phyloP scores from a whole-genome alignment of 257 asterid species.

The Verbascum thapsus region DNA sequence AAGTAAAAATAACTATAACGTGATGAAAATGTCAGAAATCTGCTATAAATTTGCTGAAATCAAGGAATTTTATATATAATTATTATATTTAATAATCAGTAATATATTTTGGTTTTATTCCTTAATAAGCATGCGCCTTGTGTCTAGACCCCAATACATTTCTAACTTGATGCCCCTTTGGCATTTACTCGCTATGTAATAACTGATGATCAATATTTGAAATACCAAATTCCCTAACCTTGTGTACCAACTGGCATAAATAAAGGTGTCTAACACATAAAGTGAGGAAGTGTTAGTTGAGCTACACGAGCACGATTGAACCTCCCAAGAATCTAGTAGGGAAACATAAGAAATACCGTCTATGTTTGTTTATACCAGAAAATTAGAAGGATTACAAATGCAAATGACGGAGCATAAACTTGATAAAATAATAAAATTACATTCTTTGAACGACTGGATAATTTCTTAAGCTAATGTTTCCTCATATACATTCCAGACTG shows the following conservation, averaged over 20 bases:
- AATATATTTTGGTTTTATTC: too few species aligned
- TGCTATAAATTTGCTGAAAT: too few species aligned
- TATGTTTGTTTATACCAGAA: background rate
- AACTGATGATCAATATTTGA: constrained; percentile 1
- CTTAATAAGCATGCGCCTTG: too few species aligned
- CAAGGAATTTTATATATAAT: too few species aligned
- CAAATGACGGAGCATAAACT: background rate
- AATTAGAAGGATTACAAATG: constrained; percentile 5
- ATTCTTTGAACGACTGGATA: background rate
- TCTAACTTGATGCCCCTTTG: too few species aligned
- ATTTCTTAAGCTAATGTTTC: background rate
- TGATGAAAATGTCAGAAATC: too few species aligned
- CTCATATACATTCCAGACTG: background rate
- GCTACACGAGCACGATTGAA: constrained; percentile 98
- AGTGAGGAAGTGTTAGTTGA: constrained; percentile 84
- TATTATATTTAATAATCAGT: too few species aligned
- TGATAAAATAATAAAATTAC: background rate
- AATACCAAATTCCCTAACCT: constrained; percentile 49
- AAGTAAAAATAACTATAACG: too few species aligned
- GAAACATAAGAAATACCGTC: constrained; percentile 19
- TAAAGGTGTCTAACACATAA: constrained; percentile 79
- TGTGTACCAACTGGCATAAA: constrained; percentile 99
- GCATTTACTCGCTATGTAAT: too few species aligned
- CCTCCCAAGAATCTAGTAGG: constrained; percentile 78
- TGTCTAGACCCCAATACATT: too few species aligned